Evolutionary conservation across 176 grass and related monocot species (phyloP).

Genomic region (Poa annua): DNA sequence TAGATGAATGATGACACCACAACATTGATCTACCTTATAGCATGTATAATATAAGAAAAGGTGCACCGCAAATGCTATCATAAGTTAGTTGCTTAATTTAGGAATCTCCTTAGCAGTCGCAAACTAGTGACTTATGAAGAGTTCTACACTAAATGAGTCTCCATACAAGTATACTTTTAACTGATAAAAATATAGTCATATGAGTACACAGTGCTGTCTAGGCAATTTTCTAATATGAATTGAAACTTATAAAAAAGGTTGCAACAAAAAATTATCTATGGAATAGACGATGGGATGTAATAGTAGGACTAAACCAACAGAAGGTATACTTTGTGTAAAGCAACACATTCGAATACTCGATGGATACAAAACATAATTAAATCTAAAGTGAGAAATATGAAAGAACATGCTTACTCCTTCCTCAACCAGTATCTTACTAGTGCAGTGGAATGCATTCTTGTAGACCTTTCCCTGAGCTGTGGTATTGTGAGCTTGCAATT

Average conservation of each 20-base stretch:
- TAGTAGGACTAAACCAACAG: not conserved
- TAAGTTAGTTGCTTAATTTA: not conserved
- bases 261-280: not conserved
- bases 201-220: not conserved
- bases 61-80: not conserved
- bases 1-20: slow-evolving; percentile 13
- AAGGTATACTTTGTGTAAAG: not conserved
- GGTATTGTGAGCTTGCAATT: slow-evolving; percentile 97
- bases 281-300: not conserved
- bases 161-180: not conserved
- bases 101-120: not conserved
- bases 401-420: slow-evolving; percentile 82
- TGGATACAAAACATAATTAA: not conserved
- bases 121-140: not conserved
- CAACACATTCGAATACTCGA: not conserved
- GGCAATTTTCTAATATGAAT: slow-evolving; percentile 13
- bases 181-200: not conserved
- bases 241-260: slow-evolving; percentile 4
- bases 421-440: slow-evolving; percentile 74
- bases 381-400: slow-evolving; percentile 20
- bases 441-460: slow-evolving; percentile 86
- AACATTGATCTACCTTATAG: slow-evolving; percentile 4
- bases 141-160: slow-evolving; percentile 6
- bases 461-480: slow-evolving; percentile 72
- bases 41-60: not conserved